Evolutionary conservation across 306 rosid genomes (phyloP), one percentile per base, ranked within the genome.

Genomic region (Prunus campanulata): DNA sequence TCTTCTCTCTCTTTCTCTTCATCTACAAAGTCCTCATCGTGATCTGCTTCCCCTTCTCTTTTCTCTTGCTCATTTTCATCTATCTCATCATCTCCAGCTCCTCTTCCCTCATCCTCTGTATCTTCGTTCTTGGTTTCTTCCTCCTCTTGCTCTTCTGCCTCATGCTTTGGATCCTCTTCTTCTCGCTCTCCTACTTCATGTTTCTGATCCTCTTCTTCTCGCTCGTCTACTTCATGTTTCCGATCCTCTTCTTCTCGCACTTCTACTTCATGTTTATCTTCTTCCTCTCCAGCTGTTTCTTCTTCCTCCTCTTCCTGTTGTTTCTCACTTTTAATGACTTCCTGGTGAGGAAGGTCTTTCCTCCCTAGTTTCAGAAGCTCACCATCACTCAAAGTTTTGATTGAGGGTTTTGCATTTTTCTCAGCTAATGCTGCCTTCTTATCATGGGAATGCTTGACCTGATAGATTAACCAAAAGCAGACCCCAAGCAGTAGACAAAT

Each of bases 391-490:
- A 79, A 71, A 55, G 76, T 76, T 70, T 74, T 71, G 50, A 59
- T 74, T 0, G 78, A 54, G 24, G 55, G 19, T 67, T 84, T 87
- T 68, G 72, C 48, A 80, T 83, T 96, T 63, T 76, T 83, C 81
- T 78, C 87, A 51, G 75, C 87, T 55, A 87, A 86, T 70, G 85
- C 93, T 77, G 80, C 88, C 86, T 91, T 91, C 92, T 91, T 96
- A 77, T 93, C 99, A 75, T 87, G 93, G 79, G 96, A 88, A 79
- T 84, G 99, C 88, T 96, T 96, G 80, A 96, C 89, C 88, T 96
- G 99, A 83, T 92, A 96, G 81, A 91, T 51, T 82, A 96, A 84
- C 98, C 99, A 96, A 82, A 92, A 88, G 82, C 97, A 91, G 32
- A 96, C 90, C 74, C 97, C 97, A 10, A 96, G 86, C 84, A 96